These are phyloP conservation scores for Coprinopsis strossmayeri DNA, from an alignment of 768 basidiomycete species.

Conservation along the genomic window DNA sequence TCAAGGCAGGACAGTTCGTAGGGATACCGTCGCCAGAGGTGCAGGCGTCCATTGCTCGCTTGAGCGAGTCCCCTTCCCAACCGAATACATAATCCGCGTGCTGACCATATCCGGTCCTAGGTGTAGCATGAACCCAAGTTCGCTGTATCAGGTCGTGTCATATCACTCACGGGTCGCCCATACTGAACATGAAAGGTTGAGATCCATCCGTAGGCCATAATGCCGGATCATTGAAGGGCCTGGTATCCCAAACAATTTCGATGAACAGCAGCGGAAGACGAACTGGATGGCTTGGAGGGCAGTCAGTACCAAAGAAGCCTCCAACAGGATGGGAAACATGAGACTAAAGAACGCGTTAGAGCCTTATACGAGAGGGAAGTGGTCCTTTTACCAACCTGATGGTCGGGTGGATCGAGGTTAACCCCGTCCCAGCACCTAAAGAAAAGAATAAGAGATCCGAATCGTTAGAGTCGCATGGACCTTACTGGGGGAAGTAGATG, in stretches of 20 bases:
- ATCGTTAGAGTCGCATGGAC: neutral
- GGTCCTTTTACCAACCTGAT: neutral
- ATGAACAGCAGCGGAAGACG: conserved; percentile 9
- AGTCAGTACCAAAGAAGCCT: conserved; percentile 10
- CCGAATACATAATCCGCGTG: conserved; percentile 12
- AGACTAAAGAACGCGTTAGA: neutral
- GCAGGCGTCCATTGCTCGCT: conserved; percentile 12
- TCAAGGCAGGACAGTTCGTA: conserved; percentile 8
- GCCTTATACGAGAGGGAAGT: too few relatives aligned
- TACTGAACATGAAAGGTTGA: conserved; percentile 11
- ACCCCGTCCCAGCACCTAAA: conserved; percentile 10
- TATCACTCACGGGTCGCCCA: conserved; percentile 11
- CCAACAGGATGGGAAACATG: conserved; percentile 9
- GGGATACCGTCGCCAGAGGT: conserved; percentile 8
- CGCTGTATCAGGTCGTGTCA: neutral
- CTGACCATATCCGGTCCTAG: conserved; percentile 9
- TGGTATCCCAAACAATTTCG: conserved; percentile 11
- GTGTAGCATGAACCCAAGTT: neutral
- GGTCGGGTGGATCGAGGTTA: conserved; percentile 7
- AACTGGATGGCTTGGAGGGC: conserved; percentile 9
- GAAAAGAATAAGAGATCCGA: neutral
- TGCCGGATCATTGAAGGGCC: conserved; percentile 7
- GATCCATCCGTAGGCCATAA: conserved; percentile 9
- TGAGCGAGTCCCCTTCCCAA: conserved; percentile 11
- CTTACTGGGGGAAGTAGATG: conserved; percentile 13